Conservation (phyloP, 208 protist genomes). For the Porcisia deanei region DNA sequence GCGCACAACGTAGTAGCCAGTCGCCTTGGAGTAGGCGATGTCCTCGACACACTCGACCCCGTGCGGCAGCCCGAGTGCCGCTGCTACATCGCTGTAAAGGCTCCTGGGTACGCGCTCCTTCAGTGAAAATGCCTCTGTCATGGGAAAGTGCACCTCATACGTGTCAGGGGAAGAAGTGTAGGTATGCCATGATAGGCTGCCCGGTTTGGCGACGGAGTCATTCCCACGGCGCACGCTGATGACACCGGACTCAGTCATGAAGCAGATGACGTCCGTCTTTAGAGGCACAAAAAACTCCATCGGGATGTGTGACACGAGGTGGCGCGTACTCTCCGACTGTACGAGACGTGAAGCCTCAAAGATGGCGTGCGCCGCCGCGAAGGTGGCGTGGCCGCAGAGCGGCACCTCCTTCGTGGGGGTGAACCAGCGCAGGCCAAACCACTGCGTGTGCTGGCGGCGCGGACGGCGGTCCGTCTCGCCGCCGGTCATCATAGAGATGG, state of each 20-base stretch:
- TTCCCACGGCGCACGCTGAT: constrained; percentile 47
- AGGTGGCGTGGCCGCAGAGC: constrained; percentile 77
- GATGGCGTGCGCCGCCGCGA: constrained; percentile 75
- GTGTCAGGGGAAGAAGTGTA: constrained; percentile 34
- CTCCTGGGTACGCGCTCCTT: constrained; percentile 32
- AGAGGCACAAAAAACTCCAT: constrained; percentile 60
- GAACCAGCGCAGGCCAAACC: constrained; percentile 83
- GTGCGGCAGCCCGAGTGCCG: constrained; percentile 47
- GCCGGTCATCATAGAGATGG: constrained; percentile 21
- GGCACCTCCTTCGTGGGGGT: constrained; percentile 58
- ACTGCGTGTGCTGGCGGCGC: constrained; percentile 65
- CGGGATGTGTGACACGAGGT: constrained; percentile 47
- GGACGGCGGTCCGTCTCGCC: constrained; percentile 30
- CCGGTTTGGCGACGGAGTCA: constrained; percentile 2
- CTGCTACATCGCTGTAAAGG: constrained; percentile 30
- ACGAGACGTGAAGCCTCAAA: constrained; percentile 55
- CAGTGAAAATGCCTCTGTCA: constrained; percentile 43
- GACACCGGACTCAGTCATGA: constrained; percentile 53
- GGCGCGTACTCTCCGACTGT: constrained; percentile 37
- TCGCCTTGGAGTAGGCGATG: constrained; percentile 33
- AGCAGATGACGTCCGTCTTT: constrained; percentile 66
- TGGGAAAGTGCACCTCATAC: constrained; percentile 73
- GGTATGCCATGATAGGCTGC: constrained; percentile 23
- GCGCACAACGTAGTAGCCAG: constrained; percentile 44
- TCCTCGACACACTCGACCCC: constrained; percentile 45